Percentiles rank a stretch among this genome's conserved stretches.
Evolutionary conservation across 2,329 filamentous ascomycete species (phyloP).

Genomic region (Claviceps arundinis): DNA sequence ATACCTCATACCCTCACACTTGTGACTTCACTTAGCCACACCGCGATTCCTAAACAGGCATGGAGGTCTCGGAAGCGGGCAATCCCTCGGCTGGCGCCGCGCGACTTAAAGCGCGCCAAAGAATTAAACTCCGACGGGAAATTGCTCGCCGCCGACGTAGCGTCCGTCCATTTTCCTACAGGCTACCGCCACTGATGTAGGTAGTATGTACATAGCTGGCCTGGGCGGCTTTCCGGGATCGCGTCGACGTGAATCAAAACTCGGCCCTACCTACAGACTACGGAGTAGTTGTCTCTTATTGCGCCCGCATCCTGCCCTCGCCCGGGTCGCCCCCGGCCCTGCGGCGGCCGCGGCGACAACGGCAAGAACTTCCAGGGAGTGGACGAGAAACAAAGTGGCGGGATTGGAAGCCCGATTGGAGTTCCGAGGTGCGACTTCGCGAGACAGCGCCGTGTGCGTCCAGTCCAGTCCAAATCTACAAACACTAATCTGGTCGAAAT

Average conservation of each 20-base stretch:
- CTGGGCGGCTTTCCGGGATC: background rate
- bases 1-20: too few species aligned
- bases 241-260: too few species aligned
- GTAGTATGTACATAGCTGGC: background rate
- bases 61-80: too few species aligned
- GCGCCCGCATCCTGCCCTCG: background rate
- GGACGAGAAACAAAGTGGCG: conserved; percentile 35
- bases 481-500: background rate
- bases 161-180: too few species aligned
- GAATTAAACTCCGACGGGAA: too few species aligned
- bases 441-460: too few species aligned
- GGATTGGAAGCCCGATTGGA: conserved; percentile 46
- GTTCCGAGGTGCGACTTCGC: conserved; percentile 28
- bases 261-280: too few species aligned
- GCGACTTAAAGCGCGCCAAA: too few species aligned
- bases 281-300: background rate
- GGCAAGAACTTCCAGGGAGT: conserved; percentile 22
- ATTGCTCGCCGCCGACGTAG: too few species aligned
- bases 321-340: background rate
- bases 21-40: too few species aligned
- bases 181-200: background rate
- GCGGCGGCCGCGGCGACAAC: conserved; percentile 15
- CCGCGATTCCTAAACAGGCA: too few species aligned
- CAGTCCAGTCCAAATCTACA: conserved; percentile 10
- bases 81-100: too few species aligned